Evolutionary conservation across 208 protist species (phyloP), one percentile per base, ranked within the genome.

Genomic region (Angomonas ambiguus): DNA sequence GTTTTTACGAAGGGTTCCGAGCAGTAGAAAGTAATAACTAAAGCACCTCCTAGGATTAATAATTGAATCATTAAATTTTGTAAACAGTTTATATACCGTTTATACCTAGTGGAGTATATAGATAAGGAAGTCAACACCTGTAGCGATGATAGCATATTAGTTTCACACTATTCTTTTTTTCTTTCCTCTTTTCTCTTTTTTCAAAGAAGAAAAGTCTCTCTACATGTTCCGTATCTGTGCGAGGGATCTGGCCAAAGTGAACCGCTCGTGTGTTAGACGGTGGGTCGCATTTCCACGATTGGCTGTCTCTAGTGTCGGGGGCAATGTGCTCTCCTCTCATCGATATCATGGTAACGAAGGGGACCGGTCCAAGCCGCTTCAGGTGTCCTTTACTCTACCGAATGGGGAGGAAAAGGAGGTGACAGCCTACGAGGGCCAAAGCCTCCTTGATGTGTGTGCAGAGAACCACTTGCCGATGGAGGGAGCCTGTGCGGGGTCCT

Each of bases 401-500:
- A 81, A 92, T 62, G 86, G 86, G 0, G 79, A 69, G 27, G 51
- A 65, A 48, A 83, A 79, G 57, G 58, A 69, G 41, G 82, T 94
- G 38, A 80, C 58, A 20, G 87, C 71, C 22, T 95, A 96, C 60
- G 89, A 95, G 13, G 97, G 97, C n/a, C 87, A 97, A 60, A 90
- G 76, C n/a, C 66, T 98, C 5, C 80, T 99, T 25, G 95, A 98
- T 32, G 86, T 98, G 31, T 94, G 94, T 33, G 87, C 93, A 35
- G 87, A 91, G 49, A 86, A 98, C 56, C 91, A 92, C 31, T 76
- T 99, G 51, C 95, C 98, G 30, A 89, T 99, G 56, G 97, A 99
- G 68, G 97, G 95, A 0, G 96, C 97, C 22, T 99, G 97, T 65
- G 97, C 96, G 18, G 91, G 91, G 13, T 97, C 92, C 3, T 94